phyloP scores from a whole-genome alignment of 306 rosid genomes.

The Dalbergia cochinchinensis region DNA sequence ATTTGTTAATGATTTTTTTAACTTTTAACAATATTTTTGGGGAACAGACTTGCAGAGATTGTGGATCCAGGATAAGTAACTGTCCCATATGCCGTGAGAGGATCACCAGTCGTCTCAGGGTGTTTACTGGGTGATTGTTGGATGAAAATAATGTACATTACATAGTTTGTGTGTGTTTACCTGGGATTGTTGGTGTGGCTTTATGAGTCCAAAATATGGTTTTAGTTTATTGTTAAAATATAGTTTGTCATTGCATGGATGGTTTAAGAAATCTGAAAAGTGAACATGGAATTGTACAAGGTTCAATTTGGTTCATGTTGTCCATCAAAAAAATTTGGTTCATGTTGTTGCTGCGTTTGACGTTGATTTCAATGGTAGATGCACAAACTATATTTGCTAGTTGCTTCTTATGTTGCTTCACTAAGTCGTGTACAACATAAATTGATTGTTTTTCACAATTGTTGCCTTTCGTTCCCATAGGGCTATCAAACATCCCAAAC shows the following conservation, averaged over 20 bases:
- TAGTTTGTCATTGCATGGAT: not conserved
- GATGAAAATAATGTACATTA: slow-evolving; percentile 18
- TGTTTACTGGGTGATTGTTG: slow-evolving; percentile 64
- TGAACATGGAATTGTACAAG: not conserved
- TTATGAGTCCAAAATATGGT: not conserved
- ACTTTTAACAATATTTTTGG: slow-evolving; percentile 9
- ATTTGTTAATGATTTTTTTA: not conserved
- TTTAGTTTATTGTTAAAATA: not conserved
- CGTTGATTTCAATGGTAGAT: too few species aligned
- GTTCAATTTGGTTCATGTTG: too few species aligned
- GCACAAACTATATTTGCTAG: too few species aligned
- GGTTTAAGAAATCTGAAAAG: not conserved
- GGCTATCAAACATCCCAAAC: too few species aligned
- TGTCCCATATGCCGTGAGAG: slow-evolving; percentile 86
- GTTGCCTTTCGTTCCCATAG: too few species aligned
- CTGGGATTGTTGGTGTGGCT: not conserved
- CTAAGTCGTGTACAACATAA: too few species aligned
- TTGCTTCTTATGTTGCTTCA: too few species aligned
- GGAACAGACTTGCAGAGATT: slow-evolving; percentile 80
- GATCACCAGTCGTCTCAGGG: slow-evolving; percentile 77
- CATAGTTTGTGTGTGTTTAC: not conserved
- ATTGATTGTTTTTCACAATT: too few species aligned
- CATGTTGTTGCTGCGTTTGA: too few species aligned
- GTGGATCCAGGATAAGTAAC: slow-evolving; percentile 68
- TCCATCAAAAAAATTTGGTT: too few species aligned